Evolutionary conservation across 306 rosid species (phyloP).

Genomic region (Cucumis cinereus): DNA sequence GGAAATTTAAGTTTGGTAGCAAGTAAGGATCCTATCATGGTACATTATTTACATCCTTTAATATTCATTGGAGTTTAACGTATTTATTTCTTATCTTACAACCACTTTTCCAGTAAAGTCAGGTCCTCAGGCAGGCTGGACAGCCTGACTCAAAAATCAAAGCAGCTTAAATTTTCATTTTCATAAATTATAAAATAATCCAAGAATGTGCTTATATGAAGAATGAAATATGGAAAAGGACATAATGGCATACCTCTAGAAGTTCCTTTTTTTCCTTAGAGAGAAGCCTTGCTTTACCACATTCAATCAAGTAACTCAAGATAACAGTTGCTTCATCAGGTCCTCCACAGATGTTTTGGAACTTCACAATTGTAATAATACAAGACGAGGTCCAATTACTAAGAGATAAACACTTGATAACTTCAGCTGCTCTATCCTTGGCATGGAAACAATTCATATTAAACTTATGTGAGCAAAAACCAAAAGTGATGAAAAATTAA

Average conservation of each 20-base stretch:
- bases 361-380: slow-evolving; percentile 50
- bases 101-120: not conserved
- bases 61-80: not conserved
- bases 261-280: slow-evolving; percentile 32
- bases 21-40: not conserved
- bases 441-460: not conserved
- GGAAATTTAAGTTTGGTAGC: not conserved
- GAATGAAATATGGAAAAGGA: not conserved
- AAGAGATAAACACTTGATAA: slow-evolving; percentile 44
- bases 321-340: slow-evolving; percentile 45
- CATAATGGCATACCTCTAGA: slow-evolving; percentile 39
- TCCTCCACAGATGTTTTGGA: slow-evolving; percentile 62
- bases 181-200: not conserved
- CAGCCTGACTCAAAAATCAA: not conserved
- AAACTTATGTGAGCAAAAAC: not conserved
- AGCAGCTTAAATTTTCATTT: not conserved
- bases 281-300: slow-evolving; percentile 52
- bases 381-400: slow-evolving; percentile 61
- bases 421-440: slow-evolving; percentile 55
- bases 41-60: not conserved
- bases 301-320: slow-evolving; percentile 49
- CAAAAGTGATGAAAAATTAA: not conserved
- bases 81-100: not conserved
- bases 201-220: not conserved
- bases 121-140: not conserved